Conservation (phyloP, 2,329 filamentous ascomycete species). For the Herpotrichia juniperi region DNA sequence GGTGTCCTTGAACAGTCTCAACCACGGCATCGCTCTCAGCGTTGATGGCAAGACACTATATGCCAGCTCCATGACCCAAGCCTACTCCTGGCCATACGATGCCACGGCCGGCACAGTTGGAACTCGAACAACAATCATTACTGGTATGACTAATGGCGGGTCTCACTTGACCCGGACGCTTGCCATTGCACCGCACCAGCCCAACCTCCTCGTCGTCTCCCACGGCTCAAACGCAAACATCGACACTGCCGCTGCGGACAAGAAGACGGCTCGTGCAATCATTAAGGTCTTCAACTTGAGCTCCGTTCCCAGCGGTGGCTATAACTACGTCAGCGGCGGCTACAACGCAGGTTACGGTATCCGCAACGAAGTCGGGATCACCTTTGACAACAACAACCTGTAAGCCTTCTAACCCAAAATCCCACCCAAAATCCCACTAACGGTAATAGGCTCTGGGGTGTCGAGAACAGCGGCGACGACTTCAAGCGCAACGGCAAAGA, state of each 20-base stretch:
- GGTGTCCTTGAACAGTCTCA: constrained; percentile 45
- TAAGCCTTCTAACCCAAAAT: constrained; percentile 56
- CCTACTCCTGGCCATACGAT: constrained; percentile 70
- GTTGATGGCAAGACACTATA: constrained; percentile 56
- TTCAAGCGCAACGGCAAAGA: constrained; percentile 61
- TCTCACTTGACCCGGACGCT: constrained; percentile 70
- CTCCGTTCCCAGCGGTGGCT: constrained; percentile 44
- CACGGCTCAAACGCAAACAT: constrained; percentile 69
- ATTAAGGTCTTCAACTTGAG: constrained; percentile 66
- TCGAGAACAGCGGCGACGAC: constrained; percentile 75
- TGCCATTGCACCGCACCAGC: constrained; percentile 60
- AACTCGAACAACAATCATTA: constrained; percentile 61
- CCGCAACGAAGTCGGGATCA: constrained; percentile 72
- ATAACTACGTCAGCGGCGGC: constrained; percentile 59
- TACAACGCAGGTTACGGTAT: constrained; percentile 67
- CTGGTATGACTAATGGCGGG: constrained; percentile 63
- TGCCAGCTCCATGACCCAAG: constrained; percentile 62
- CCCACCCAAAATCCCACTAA: constrained; percentile 8
- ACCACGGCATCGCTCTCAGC: constrained; percentile 58
- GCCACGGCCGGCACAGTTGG: constrained; percentile 53
- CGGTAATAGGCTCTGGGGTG: constrained; percentile 46
- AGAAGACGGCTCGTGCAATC: constrained; percentile 65
- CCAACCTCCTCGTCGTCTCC: constrained; percentile 66
- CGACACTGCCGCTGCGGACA: constrained; percentile 58
- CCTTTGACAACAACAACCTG: constrained; percentile 48